Evolutionary conservation across 169 alveolate species (phyloP).

Genomic region (Cyclospora cayetanensis): DNA sequence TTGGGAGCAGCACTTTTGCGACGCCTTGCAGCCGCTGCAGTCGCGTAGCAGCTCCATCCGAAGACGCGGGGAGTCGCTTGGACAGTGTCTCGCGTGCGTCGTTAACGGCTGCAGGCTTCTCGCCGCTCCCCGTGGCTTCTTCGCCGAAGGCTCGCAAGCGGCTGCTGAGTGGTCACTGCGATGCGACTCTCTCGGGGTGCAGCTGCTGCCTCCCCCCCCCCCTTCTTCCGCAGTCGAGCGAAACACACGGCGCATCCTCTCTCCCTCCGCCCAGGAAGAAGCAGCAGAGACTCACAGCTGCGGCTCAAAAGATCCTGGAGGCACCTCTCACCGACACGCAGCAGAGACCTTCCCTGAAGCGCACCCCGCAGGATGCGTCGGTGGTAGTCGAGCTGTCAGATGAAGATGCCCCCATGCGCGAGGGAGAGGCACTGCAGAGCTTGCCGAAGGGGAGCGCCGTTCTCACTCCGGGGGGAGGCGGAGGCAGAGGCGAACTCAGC

Average conservation of each 20-base stretch:
- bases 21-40: too few relatives aligned
- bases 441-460: not conserved
- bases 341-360: not conserved
- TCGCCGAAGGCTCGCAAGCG: not conserved
- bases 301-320: not conserved
- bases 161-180: conserved; percentile 1
- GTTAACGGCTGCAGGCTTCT: not conserved
- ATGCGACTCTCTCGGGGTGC: not conserved
- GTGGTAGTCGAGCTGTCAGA: conserved; percentile 12
- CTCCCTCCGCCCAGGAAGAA: not conserved
- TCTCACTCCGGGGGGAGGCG: not conserved
- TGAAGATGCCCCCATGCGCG: not conserved
- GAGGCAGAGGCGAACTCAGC: not conserved
- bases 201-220: not conserved
- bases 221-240: not conserved
- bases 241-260: not conserved
- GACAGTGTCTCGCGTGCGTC: not conserved
- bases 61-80: not conserved
- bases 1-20: not conserved
- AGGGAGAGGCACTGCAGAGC: not conserved
- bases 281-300: not conserved
- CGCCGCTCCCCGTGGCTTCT: not conserved
- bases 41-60: not conserved
- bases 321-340: not conserved
- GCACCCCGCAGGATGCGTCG: not conserved